Evolutionary conservation across 306 rosid genomes (phyloP).

Genomic region (Trifolium fragiferum): DNA sequence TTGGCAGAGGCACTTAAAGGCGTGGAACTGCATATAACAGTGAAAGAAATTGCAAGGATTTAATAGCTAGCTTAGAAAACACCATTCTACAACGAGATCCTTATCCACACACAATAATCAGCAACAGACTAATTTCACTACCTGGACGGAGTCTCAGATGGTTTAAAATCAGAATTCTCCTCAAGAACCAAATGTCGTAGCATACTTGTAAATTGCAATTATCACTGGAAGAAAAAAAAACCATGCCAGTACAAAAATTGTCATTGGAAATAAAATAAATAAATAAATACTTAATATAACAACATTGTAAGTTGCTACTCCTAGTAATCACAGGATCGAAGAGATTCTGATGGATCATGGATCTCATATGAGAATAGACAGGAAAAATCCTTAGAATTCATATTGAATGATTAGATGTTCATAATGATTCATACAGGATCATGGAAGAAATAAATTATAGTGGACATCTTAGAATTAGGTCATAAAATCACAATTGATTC

Average conservation of each 20-base stretch:
- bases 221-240: not conserved
- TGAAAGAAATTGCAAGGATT: conserved; percentile 17
- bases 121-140: conserved; percentile 36
- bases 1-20: conserved; percentile 56
- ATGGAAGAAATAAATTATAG: too few species aligned
- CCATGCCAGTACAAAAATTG: not conserved
- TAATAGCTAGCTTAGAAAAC: conserved; percentile 25
- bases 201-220: not conserved
- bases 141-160: conserved; percentile 57
- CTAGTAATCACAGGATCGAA: too few species aligned
- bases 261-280: not conserved
- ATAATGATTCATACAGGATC: too few species aligned
- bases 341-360: too few species aligned
- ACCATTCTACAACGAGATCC: conserved; percentile 28
- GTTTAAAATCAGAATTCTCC: conserved; percentile 73
- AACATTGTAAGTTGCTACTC: not conserved
- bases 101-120: conserved; percentile 23
- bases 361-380: too few species aligned
- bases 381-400: too few species aligned
- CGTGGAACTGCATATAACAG: conserved; percentile 54
- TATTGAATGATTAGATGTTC: too few species aligned
- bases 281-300: not conserved
- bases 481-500: too few species aligned
- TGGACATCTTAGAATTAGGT: too few species aligned
- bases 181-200: conserved; percentile 60